Percentiles rank a stretch among this genome's conserved stretches.
Conservation (phyloP, 2,329 filamentous ascomycete species). For the Trichoderma gracile region DNA sequence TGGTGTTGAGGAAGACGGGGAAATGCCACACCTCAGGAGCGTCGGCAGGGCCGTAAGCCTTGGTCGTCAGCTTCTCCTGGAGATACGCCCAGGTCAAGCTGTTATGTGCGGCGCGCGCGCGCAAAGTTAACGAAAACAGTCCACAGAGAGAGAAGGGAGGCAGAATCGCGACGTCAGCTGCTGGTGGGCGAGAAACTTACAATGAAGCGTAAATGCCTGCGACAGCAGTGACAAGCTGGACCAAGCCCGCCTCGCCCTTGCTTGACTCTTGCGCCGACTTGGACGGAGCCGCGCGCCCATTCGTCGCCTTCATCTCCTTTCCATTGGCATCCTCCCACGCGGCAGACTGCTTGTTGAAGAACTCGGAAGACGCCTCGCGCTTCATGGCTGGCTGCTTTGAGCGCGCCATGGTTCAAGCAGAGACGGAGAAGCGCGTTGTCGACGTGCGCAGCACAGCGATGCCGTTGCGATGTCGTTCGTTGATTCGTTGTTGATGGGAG, state of each 20-base stretch:
- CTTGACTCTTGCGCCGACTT: conserved; percentile 35
- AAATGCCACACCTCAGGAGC: conserved; percentile 82
- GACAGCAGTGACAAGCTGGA: conserved; percentile 84
- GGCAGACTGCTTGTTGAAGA: conserved; percentile 53
- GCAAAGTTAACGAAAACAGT: conserved; percentile 7
- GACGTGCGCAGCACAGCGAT: background rate
- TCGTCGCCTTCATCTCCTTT: conserved; percentile 32
- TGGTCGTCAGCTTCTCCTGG: conserved; percentile 96
- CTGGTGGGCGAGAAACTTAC: conserved; percentile 52
- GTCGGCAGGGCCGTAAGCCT: conserved; percentile 68
- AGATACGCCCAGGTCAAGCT: conserved; percentile 92
- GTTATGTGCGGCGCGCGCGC: background rate
- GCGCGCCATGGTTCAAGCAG: conserved; percentile 59
- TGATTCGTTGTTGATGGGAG: no score
- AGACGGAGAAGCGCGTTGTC: conserved; percentile 6
- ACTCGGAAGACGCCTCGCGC: conserved; percentile 67
- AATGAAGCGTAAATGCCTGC: conserved; percentile 96
- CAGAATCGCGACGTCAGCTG: background rate
- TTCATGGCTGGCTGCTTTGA: conserved; percentile 69
- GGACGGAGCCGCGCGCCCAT: conserved; percentile 34
- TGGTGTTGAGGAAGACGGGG: conserved; percentile 92
- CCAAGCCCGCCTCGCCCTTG: conserved; percentile 59
- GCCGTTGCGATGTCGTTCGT: background rate
- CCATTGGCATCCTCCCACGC: conserved; percentile 39
- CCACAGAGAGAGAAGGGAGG: background rate